Percentiles rank a stretch among this genome's conserved stretches.
Evolutionary conservation across 345 rosid genomes (phyloP).

Genomic region (Leavenworthia alabamica): DNA sequence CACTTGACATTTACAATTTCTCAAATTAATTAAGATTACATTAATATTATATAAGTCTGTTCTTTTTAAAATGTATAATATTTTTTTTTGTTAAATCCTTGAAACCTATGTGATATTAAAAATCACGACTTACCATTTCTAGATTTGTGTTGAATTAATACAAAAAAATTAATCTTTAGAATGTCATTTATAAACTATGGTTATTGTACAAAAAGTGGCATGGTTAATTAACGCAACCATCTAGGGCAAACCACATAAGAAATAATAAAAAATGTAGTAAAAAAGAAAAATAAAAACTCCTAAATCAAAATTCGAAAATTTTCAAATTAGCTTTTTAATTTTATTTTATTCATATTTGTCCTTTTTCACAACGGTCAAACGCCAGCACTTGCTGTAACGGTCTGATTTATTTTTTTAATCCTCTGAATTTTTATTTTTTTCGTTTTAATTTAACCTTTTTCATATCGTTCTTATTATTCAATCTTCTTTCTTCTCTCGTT

Average conservation of each 20-base stretch:
- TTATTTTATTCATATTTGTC: constrained; percentile 17
- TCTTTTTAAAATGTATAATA: not conserved
- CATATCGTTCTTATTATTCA: not conserved
- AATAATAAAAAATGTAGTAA: not conserved
- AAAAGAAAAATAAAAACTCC: not conserved
- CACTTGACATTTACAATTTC: not conserved
- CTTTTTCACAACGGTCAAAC: constrained; percentile 34
- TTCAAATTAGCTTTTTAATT: constrained; percentile 14
- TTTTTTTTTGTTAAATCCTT: not conserved
- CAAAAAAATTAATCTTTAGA: not conserved
- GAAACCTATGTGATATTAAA: not conserved
- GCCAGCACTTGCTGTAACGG: constrained; percentile 34
- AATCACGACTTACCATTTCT: not conserved
- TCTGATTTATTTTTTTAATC: constrained; percentile 2
- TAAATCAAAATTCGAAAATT: constrained; percentile 14
- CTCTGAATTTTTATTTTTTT: not conserved
- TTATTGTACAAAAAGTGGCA: not conserved
- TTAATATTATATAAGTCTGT: not conserved
- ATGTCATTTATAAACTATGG: not conserved
- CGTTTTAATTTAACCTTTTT: constrained; percentile 14
- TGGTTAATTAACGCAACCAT: not conserved
- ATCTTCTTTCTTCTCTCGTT: not conserved
- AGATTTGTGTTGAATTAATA: not conserved
- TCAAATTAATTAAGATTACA: not conserved
- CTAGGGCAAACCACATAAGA: not conserved